Conservation (phyloP, 163 green algal genomes). For the Scenedesmus sp. region DNA sequence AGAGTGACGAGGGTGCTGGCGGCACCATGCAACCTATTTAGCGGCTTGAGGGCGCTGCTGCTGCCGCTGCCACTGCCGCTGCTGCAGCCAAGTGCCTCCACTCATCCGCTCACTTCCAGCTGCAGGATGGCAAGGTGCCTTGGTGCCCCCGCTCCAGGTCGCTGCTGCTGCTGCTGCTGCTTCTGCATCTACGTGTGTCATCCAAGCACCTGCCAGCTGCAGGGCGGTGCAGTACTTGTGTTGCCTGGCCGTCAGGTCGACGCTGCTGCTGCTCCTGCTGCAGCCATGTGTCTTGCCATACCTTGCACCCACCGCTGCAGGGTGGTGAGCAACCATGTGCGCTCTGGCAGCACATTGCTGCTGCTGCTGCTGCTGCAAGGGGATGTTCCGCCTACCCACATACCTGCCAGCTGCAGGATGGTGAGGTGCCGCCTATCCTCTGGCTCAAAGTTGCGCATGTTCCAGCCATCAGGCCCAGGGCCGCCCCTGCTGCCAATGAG, state of each 20-base stretch:
- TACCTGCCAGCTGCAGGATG: conserved; percentile 63
- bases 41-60: too few species aligned
- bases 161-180: too few species aligned
- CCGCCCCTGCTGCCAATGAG: conserved; percentile 12
- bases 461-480: conserved; percentile 20
- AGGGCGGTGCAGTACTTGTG: conserved; percentile 4
- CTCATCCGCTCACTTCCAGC: too few species aligned
- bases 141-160: too few species aligned
- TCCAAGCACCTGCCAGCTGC: conserved; percentile 60
- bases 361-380: neutral
- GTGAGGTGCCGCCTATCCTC: conserved; percentile 43
- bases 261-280: neutral
- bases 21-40: too few species aligned
- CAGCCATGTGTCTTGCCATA: neutral
- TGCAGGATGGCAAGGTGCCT: too few species aligned
- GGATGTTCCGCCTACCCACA: too few species aligned
- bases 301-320: conserved; percentile 61
- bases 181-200: too few species aligned
- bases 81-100: too few species aligned
- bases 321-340: neutral
- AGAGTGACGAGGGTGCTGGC: too few species aligned
- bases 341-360: conserved; percentile 26
- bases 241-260: conserved; percentile 32
- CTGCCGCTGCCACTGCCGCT: too few species aligned
- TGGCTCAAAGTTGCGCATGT: conserved; percentile 38